Conservation (phyloP, 176 grass and related monocot species). For the Oryza punctata region DNA sequence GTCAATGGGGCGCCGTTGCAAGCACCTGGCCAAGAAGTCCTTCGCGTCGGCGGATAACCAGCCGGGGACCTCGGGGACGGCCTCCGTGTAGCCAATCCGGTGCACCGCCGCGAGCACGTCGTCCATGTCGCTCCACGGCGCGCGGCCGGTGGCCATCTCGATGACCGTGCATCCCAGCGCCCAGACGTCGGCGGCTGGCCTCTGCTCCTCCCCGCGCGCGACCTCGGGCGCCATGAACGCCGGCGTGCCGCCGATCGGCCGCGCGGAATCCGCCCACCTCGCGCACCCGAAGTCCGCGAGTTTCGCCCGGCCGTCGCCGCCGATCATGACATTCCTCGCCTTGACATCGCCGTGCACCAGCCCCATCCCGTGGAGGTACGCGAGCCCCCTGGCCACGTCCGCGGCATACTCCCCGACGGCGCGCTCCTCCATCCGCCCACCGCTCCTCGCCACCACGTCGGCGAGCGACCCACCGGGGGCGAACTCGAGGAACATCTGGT, state of each 20-base stretch:
- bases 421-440: conserved; percentile 45
- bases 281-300: conserved; percentile 83
- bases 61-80: conserved; percentile 40
- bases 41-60: conserved; percentile 63
- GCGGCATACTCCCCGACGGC: conserved; percentile 1
- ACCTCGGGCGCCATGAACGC: conserved; percentile 96
- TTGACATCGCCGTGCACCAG: conserved; percentile 84
- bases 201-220: conserved; percentile 69
- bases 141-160: conserved; percentile 73
- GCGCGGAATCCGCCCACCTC: not conserved
- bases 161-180: conserved; percentile 63
- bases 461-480: conserved; percentile 63
- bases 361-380: conserved; percentile 50
- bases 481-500: conserved; percentile 65
- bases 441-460: conserved; percentile 37
- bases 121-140: conserved; percentile 42
- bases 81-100: conserved; percentile 58
- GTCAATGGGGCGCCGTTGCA: conserved; percentile 36
- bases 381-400: conserved; percentile 53
- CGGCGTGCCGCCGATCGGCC: conserved; percentile 58
- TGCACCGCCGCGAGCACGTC: conserved; percentile 54
- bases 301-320: conserved; percentile 58
- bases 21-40: conserved; percentile 68
- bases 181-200: conserved; percentile 73
- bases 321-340: conserved; percentile 63